Evolutionary conservation across 345 rosid genomes (phyloP), one percentile per base, ranked within the genome.

Genomic region (Zanthoxylum bungeanum): DNA sequence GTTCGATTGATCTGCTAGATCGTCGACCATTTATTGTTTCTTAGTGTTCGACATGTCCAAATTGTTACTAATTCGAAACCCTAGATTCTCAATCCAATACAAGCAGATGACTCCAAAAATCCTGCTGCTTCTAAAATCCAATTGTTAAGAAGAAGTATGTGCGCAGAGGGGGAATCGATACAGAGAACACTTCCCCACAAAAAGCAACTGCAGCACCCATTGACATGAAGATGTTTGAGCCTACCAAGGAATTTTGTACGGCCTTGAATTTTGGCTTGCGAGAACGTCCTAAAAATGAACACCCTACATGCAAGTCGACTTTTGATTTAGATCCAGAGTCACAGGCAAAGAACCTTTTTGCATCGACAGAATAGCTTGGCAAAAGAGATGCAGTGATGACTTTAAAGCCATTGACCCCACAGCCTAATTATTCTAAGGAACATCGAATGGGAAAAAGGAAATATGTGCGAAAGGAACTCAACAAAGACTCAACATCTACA

Each of bases 81-180:
- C n/a, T n/a, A n/a, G n/a, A n/a, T n/a, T n/a, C n/a, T n/a, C n/a
- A n/a, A n/a, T n/a, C n/a, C n/a, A n/a, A n/a, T n/a, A n/a, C n/a
- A n/a, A n/a, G n/a, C n/a, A n/a, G n/a, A n/a, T 36, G 9, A 36
- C 39, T 9, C 39, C 39, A 36, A 80, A n/a, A n/a, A 80, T 33
- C 61, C 63, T 44, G 70, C 61, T 25, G 73, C 61, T 30, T 71
- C 84, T 63, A 72, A 53, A 84, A 39, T 69, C 70, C 82, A 36
- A 85, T 59, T 7, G 87, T 79, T n/a, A 85, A 71, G 79, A 83
- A 87, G 78, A 91, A 87, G 46, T 79, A 81, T 36, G 85, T 84
- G 68, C n/a, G n/a, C n/a, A 82, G 65, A 76, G 84, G 85, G 25
- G 71, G 49, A 17, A 70, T 72, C 17, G 16, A 40, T 10, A 77